These are phyloP conservation scores for Hibiscus trionum DNA, from an alignment of 345 rosid genomes.

Conservation along the genomic window DNA sequence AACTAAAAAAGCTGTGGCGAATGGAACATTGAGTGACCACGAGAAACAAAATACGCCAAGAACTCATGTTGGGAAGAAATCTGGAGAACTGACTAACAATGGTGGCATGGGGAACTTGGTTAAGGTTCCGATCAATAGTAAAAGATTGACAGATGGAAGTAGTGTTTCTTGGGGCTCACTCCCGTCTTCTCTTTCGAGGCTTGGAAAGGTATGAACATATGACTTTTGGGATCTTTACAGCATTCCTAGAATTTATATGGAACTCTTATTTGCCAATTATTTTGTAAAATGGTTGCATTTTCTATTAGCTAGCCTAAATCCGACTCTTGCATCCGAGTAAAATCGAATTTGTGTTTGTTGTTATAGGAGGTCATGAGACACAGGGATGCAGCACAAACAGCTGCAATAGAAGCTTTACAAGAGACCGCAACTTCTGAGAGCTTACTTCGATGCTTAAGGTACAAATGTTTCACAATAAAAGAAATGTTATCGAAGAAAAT, in stretches of 20 bases:
- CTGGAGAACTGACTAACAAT: constrained; percentile 35
- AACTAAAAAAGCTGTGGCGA: constrained; percentile 40
- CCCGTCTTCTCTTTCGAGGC: constrained; percentile 72
- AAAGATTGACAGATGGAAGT: constrained; percentile 51
- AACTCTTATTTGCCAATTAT: not conserved
- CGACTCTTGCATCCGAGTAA: no score
- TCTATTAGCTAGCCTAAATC: no score
- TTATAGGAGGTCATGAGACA: constrained; percentile 76
- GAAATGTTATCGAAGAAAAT: not conserved
- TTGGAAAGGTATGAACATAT: constrained; percentile 65
- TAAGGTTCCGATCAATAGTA: constrained; percentile 56
- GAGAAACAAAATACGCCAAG: constrained; percentile 45
- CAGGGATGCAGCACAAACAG: constrained; percentile 81
- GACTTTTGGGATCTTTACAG: constrained; percentile 17
- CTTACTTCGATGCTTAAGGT: constrained; percentile 87
- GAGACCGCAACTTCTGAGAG: constrained; percentile 92
- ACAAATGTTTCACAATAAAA: not conserved
- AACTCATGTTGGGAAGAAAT: constrained; percentile 40
- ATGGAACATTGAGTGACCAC: constrained; percentile 44
- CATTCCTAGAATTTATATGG: not conserved
- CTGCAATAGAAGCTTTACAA: constrained; percentile 81
- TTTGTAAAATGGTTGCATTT: not conserved
- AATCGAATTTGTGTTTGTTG: not conserved
- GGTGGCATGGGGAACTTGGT: constrained; percentile 69
- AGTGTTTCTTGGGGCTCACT: constrained; percentile 67